Base-by-base conservation (phyloP, 1,139 yeast species). In the Kurtzmaniella quercitrusa region DNA sequence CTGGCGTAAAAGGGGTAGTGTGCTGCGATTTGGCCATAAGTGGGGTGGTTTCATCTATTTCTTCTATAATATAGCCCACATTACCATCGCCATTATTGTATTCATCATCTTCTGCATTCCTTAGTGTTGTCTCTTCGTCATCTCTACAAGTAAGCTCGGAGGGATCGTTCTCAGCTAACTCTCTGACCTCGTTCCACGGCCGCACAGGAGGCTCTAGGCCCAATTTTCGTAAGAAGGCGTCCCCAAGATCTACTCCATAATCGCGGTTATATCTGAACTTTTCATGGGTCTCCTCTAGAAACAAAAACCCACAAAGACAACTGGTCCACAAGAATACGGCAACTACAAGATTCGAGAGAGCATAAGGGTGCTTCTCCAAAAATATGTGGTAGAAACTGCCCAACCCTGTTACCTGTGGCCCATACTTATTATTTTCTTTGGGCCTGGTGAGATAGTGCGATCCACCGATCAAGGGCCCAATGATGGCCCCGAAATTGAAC, bases 391-490 rank as follows among this genome's bases (percentile, higher is more conserved):
- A 56, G 40, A 46, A 41, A 15, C 52, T 44, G 18, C 50, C 46
- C 40, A 50, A 27, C 17, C 29, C 49, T 44, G 42, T 47, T 41
- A 47, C 52, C 41, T 59, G 58, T 15, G 27, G 12, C 14, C 42
- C 14, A 17, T 39, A 18, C 24, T 42, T 33, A 2, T 52, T 51
- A 14, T 42, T 46, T 12, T 48, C 24, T 7, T 41, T 31, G 7
- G 68, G 68, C 40, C 68, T 55, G 10, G 77, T 70, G 37, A 71
- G 59, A 24, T 55, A 60, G 24, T 57, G 56, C 7, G 70, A 65
- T 63, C 86, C 67, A 58, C 87, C 77, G 34, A 81, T 66, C 52
- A 76, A 63, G 1, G 89, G 88, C 0, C 86, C 86, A 39, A 80
- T 49, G 12, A 65, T 59, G 2, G 65, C 48, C 7, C 73, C 73